Percentiles rank a stretch among this genome's conserved stretches.
These are phyloP conservation scores for Pleomassaria siparia DNA, from an alignment of 2,329 filamentous ascomycete species.

Conservation along the genomic window DNA sequence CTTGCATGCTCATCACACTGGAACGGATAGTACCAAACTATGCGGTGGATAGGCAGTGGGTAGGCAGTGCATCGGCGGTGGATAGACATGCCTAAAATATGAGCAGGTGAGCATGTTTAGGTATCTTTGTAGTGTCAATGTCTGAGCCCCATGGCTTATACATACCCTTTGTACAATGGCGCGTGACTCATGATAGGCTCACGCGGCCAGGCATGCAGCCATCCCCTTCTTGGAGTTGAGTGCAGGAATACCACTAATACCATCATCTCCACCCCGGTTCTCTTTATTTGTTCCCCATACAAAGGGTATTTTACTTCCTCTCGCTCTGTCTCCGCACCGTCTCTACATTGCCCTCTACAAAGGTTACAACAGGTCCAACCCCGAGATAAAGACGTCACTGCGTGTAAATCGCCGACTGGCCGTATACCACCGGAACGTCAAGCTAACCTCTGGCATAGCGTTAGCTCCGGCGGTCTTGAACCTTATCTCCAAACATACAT, in stretches of 20 bases:
- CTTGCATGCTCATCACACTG: no score
- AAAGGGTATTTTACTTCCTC: neutral
- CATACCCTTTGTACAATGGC: conserved; percentile 20
- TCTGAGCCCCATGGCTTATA: conserved; percentile 27
- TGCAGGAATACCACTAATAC: conserved; percentile 1
- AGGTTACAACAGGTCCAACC: no score
- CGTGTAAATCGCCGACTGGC: conserved; percentile 10
- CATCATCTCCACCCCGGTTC: conserved; percentile 11
- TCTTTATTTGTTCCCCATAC: conserved; percentile 8
- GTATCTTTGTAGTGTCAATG: no score
- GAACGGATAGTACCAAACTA: no score
- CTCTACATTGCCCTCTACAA: conserved; percentile 8
- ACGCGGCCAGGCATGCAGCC: conserved; percentile 7
- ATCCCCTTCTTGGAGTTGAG: conserved; percentile 22
- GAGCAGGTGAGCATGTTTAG: conserved; percentile 31
- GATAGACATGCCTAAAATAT: conserved; percentile 15
- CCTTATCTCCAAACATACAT: conserved; percentile 16
- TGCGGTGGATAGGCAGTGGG: no score
- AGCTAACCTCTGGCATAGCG: conserved; percentile 11
- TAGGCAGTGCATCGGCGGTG: no score
- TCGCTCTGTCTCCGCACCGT: neutral
- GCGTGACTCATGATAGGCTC: conserved; percentile 26
- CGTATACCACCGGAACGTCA: conserved; percentile 21
- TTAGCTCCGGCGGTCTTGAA: conserved; percentile 11
- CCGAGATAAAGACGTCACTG: conserved; percentile 23